Percentiles rank a stretch among this genome's conserved stretches.
Conservation (phyloP, 148 eudicot genomes). For the Euryodendron excelsum region DNA sequence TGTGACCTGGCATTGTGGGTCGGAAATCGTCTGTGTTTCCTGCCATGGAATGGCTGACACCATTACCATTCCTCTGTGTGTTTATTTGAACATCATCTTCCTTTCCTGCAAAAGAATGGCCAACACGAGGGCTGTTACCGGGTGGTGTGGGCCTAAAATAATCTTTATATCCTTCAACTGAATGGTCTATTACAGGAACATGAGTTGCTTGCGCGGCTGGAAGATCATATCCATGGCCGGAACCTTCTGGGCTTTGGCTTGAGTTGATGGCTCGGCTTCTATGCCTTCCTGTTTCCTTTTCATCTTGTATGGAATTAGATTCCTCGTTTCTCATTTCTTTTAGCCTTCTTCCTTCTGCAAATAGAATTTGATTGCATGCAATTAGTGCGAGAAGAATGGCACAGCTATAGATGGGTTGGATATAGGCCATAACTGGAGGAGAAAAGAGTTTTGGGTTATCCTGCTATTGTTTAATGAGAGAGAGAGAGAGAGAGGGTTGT, state of each 20-base stretch:
- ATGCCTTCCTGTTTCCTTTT: background rate
- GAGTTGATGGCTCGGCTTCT: too few relatives aligned
- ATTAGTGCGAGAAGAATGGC: conserved; percentile 20
- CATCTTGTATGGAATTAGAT: background rate
- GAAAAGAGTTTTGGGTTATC: background rate
- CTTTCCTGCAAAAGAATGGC: background rate
- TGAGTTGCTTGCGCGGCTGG: background rate
- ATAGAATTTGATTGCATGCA: conserved; percentile 15
- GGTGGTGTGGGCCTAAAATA: background rate
- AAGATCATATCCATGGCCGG: background rate
- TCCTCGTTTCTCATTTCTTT: conserved; percentile 14
- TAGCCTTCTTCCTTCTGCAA: conserved; percentile 29
- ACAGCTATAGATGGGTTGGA: conserved; percentile 1
- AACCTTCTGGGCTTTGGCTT: background rate
- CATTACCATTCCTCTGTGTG: too few relatives aligned
- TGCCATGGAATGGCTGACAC: too few relatives aligned
- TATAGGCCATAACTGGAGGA: conserved; percentile 22
- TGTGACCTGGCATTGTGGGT: too few relatives aligned
- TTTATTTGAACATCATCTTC: too few relatives aligned
- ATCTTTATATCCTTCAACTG: background rate
- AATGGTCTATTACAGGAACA: background rate
- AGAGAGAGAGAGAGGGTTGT: background rate
- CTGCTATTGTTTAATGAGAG: background rate
- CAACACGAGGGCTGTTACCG: conserved; percentile 4
- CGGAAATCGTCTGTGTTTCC: too few relatives aligned